Conservation (phyloP, 345 rosid genomes). For the Brassica napus region DNA sequence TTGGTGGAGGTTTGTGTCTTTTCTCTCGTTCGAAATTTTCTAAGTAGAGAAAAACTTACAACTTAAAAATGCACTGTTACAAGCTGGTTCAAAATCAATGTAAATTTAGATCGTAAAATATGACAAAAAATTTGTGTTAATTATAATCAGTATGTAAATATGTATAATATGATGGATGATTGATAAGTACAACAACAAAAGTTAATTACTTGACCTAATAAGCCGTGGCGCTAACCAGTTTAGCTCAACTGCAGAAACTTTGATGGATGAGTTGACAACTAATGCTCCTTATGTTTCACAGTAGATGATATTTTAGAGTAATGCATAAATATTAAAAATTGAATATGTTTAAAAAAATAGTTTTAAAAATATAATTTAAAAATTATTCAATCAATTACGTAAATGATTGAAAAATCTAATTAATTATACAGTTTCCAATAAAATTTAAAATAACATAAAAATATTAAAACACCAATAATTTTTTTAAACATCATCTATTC, state of each 20-base stretch:
- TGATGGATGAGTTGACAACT: too few species aligned
- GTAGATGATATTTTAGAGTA: too few species aligned
- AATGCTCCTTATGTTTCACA: too few species aligned
- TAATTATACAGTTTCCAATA: too few species aligned
- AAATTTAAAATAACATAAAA: too few species aligned
- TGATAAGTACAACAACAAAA: neutral
- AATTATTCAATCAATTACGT: too few species aligned
- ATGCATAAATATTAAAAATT: too few species aligned
- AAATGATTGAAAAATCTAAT: too few species aligned
- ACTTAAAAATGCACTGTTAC: neutral
- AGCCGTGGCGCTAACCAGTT: neutral
- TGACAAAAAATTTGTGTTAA: neutral
- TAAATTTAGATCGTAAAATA: neutral
- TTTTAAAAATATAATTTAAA: too few species aligned
- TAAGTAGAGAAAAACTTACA: neutral
- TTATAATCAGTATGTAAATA: neutral
- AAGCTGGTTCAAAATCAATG: conserved; percentile 1
- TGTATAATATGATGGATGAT: neutral
- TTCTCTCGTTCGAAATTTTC: neutral
- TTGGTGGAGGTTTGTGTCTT: neutral
- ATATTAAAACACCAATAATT: too few species aligned
- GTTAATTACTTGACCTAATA: neutral
- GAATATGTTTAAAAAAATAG: too few species aligned
- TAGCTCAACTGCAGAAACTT: neutral
- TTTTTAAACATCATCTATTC: too few species aligned